phyloP scores from a whole-genome alignment of 1,284 basidiomycete genomes.

The Fomitopsis schrenkii region DNA sequence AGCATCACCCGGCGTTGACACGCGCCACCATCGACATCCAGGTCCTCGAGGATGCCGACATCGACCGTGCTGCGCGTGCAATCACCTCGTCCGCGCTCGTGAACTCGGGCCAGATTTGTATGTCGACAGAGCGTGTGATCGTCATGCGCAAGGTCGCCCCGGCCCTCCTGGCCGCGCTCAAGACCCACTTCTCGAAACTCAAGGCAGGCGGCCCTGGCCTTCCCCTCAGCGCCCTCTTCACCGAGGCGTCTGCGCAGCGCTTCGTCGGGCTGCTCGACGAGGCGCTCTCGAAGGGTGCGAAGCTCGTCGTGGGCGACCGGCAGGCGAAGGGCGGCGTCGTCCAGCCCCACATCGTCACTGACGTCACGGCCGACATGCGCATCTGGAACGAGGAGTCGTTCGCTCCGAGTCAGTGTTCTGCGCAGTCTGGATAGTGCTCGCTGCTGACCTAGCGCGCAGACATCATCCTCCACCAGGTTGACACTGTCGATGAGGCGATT shows the following conservation, averaged over 20 bases:
- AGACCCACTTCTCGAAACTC: conserved; percentile 30
- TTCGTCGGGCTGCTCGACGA: conserved; percentile 46
- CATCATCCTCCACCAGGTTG: conserved; percentile 40
- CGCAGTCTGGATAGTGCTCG: not conserved
- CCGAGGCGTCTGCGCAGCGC: conserved; percentile 43
- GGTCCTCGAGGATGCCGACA: conserved; percentile 60
- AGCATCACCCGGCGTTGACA: not conserved
- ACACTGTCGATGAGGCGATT: conserved; percentile 46
- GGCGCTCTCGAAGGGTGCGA: conserved; percentile 47
- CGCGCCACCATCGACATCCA: conserved; percentile 11
- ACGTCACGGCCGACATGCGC: conserved; percentile 45
- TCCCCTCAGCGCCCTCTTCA: conserved; percentile 42
- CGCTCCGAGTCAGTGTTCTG: conserved; percentile 42
- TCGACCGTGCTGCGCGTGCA: conserved; percentile 47
- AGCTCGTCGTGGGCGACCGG: conserved; percentile 45
- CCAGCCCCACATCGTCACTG: conserved; percentile 49
- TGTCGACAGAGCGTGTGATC: conserved; percentile 66
- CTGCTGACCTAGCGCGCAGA: conserved; percentile 23
- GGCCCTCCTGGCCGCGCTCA: conserved; percentile 33
- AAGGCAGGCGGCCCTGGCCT: conserved; percentile 31
- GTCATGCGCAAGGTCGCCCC: conserved; percentile 42
- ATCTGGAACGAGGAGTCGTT: conserved; percentile 57
- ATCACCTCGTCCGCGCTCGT: conserved; percentile 55
- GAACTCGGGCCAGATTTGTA: conserved; percentile 66
- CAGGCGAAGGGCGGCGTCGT: conserved; percentile 39